These are phyloP conservation scores for Knoxdaviesia capensis DNA, from an alignment of 2,329 filamentous ascomycete species.

Conservation along the genomic window DNA sequence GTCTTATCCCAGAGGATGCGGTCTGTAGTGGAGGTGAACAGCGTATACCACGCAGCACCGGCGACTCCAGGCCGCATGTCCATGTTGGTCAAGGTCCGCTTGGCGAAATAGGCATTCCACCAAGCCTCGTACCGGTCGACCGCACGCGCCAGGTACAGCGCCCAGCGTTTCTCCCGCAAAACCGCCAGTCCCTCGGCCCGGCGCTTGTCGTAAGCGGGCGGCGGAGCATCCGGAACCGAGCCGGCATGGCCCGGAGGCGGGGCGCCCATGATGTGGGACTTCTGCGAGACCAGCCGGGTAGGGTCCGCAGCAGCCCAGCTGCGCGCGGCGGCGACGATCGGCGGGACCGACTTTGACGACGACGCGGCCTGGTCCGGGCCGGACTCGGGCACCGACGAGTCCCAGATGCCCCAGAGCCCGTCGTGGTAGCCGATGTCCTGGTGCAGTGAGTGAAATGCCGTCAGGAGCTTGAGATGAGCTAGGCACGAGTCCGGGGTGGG, in stretches of 20 bases:
- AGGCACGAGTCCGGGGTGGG: constrained; percentile 32
- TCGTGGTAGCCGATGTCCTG: constrained; percentile 46
- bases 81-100: constrained; percentile 12
- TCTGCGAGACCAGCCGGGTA: too few species aligned
- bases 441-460: constrained; percentile 45
- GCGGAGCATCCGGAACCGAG: too few species aligned
- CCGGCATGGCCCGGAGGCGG: not conserved
- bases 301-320: too few species aligned
- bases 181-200: constrained; percentile 18
- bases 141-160: constrained; percentile 45
- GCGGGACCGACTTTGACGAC: too few species aligned
- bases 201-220: constrained; percentile 8
- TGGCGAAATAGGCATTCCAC: constrained; percentile 26
- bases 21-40: constrained; percentile 11
- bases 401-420: constrained; percentile 43
- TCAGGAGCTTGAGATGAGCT: constrained; percentile 54
- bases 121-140: constrained; percentile 48
- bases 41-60: constrained; percentile 9
- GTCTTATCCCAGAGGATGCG: constrained; percentile 16
- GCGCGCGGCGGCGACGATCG: too few species aligned
- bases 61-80: constrained; percentile 12
- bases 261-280: not conserved
- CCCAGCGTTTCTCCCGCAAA: constrained; percentile 55
- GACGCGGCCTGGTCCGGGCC: not conserved
- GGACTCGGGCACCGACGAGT: constrained; percentile 15